Evolutionary conservation across 352 stramenopile genomes (phyloP).

Genomic region (Phytophthora nicotianae): DNA sequence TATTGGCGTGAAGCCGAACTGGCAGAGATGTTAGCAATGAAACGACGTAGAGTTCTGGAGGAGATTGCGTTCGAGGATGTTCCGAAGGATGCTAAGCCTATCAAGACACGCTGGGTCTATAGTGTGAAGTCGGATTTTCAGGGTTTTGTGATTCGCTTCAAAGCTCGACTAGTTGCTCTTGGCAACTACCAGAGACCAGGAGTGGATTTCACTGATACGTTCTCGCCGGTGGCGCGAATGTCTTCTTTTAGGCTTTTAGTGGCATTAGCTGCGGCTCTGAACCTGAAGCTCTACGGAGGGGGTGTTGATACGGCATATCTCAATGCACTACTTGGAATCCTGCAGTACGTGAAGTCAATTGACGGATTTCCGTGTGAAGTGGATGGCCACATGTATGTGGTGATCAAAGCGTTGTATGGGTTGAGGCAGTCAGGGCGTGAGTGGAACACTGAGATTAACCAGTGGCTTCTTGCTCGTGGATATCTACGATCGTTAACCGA

Average conservation of each 20-base stretch:
- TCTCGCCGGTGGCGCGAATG: constrained; percentile 7
- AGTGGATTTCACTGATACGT: constrained; percentile 11
- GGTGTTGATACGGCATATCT: constrained; percentile 10
- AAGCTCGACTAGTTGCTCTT: constrained; percentile 2
- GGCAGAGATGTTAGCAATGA: constrained; percentile 2
- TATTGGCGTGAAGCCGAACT: background rate
- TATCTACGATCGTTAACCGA: background rate
- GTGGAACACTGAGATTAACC: constrained; percentile 21
- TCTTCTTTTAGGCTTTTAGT: constrained; percentile 13
- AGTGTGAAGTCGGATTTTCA: background rate
- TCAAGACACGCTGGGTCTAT: constrained; percentile 6
- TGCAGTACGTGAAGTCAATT: constrained; percentile 4
- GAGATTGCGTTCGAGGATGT: background rate
- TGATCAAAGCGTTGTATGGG: constrained; percentile 7
- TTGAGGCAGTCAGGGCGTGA: constrained; percentile 6
- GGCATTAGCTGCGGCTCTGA: background rate
- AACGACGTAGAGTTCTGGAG: background rate
- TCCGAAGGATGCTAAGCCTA: constrained; percentile 2
- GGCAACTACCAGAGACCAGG: constrained; percentile 6
- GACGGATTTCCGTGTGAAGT: constrained; percentile 3
- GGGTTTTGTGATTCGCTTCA: constrained; percentile 14
- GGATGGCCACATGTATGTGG: background rate
- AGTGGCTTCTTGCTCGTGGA: constrained; percentile 6
- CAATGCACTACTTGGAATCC: constrained; percentile 1
- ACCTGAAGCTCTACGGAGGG: background rate